Base-by-base conservation (phyloP, 805 yeast species). In the Cyberlindnera veronae region DNA sequence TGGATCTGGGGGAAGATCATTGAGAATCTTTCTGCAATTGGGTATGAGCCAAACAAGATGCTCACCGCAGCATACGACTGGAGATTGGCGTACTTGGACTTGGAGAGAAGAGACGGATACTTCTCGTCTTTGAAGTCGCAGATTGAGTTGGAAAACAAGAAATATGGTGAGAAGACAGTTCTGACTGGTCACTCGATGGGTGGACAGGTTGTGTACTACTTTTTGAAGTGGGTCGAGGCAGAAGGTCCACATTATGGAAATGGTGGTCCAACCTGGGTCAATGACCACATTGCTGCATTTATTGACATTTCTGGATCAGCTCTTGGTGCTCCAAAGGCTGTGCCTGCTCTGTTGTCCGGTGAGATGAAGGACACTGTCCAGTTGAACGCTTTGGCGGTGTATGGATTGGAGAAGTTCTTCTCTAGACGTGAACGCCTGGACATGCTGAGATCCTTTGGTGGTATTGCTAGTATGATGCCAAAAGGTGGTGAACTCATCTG, bases 351-450 rank as follows among this genome's bases (percentile, higher is more conserved):
- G 44, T 62, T 93, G n/a, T 86, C 96, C 13, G 99, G 99, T 13
- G 99, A 93, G 64, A 93, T 93, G 98, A 87, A 81, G 61, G 99
- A 93, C 61, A 93, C 99, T 0, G 95, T 95, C 22, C 96, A 91
- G 56, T 69, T 93, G 59, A 93, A 93, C 60, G 83, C 93, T 3
- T 64, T 91, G 45, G 99, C 98, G 0, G 88, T 91, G 49, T 88
- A 86, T 55, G 99, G 97, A 1, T 72, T 93, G 41, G 99, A 93
- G 58, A 88, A 86, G 64, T 93, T 93, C 63, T 89, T 93, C 62
- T 83, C 93, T 37, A 76, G 95, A 58, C 76, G 78, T 45, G 99
- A 91, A 64, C 76, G 99, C 50, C 77, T 88, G 6, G 95, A 87
- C 46, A 71, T 93, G 84, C 59, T 89, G 35, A 72, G 88, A 47